Evolutionary conservation across 441 rosid genomes (phyloP).

Genomic region (Populus trichocarpa): DNA sequence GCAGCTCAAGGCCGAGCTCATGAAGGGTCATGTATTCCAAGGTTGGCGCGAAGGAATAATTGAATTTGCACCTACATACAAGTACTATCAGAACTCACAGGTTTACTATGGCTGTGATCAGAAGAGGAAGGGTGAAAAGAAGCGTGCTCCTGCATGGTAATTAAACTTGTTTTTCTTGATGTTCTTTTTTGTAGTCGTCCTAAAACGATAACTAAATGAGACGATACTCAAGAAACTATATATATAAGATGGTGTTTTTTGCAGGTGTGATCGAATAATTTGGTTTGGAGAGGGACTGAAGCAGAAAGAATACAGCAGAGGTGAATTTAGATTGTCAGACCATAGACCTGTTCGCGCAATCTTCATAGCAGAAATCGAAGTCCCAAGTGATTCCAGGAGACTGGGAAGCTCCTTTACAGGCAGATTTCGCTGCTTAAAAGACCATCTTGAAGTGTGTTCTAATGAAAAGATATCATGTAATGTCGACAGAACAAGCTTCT

Average conservation of each 20-base stretch:
- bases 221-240: background rate
- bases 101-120: constrained; percentile 53
- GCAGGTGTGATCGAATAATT: constrained; percentile 18
- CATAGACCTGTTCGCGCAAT: constrained; percentile 23
- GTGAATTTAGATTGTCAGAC: constrained; percentile 16
- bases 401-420: background rate
- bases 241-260: background rate
- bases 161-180: background rate
- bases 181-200: background rate
- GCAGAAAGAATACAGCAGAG: constrained; percentile 7
- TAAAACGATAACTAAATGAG: background rate
- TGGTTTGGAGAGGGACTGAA: constrained; percentile 10
- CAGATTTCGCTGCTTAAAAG: background rate
- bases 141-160: constrained; percentile 91
- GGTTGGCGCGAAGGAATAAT: constrained; percentile 96
- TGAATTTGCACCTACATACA: constrained; percentile 86
- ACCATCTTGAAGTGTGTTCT: background rate
- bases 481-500: background rate
- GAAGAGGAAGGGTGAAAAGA: constrained; percentile 54
- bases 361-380: constrained; percentile 2
- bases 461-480: background rate
- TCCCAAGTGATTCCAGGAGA: background rate
- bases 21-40: constrained; percentile 68
- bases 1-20: constrained; percentile 74
- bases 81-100: constrained; percentile 66